Conservation (phyloP, 129 eudicot genomes). For the Oenanthe sinensis region DNA sequence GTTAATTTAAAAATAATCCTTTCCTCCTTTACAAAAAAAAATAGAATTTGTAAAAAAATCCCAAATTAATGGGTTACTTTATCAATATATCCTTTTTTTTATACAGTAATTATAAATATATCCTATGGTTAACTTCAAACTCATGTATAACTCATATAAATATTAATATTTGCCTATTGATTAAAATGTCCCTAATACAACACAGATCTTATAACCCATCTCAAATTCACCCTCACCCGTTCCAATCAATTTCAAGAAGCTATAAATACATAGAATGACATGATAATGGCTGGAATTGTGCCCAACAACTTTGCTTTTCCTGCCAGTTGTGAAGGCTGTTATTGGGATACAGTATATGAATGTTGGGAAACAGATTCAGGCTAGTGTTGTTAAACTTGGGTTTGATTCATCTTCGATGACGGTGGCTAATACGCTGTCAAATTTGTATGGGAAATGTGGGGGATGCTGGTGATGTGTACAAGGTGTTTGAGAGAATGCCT, state of each 20-base stretch:
- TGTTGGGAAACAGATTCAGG: slow-evolving; percentile 10
- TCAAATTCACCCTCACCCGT: slow-evolving; percentile 25
- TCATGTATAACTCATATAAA: no score
- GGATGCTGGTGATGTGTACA: slow-evolving; percentile 2
- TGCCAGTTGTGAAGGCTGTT: slow-evolving; percentile 35
- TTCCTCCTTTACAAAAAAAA: neutral
- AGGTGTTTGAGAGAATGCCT: slow-evolving; percentile 13
- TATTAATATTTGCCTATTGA: no score
- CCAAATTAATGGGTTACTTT: no score
- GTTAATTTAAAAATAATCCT: no score
- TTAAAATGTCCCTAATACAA: no score
- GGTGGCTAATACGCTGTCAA: slow-evolving; percentile 1
- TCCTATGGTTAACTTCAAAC: no score
- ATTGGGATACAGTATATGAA: slow-evolving; percentile 5
- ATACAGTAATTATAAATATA: no score
- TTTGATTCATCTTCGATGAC: slow-evolving; percentile 3
- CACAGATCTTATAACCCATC: slow-evolving; percentile 17
- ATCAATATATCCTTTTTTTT: no score
- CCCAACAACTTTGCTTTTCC: slow-evolving; percentile 48
- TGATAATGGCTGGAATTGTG: slow-evolving; percentile 22
- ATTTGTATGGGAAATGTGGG: slow-evolving; percentile 14
- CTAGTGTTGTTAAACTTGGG: slow-evolving; percentile 7
- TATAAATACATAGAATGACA: slow-evolving; percentile 28
- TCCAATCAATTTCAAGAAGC: slow-evolving; percentile 15
- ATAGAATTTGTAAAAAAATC: no score